These are phyloP conservation scores for Corylus americana DNA, from an alignment of 306 rosid genomes.

Conservation along the genomic window DNA sequence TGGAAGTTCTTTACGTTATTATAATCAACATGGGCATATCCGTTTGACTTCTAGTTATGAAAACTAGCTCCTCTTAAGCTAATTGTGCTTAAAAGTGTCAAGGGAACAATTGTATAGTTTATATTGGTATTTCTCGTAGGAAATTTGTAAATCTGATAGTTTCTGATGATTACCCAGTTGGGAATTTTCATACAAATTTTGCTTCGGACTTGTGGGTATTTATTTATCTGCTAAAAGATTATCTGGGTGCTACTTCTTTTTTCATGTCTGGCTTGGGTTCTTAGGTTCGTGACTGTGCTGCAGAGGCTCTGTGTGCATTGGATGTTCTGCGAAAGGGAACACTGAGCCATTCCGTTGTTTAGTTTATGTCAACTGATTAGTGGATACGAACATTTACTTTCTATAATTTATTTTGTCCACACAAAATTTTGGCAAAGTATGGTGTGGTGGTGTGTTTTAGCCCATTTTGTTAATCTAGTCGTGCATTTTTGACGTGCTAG, in stretches of 20 bases:
- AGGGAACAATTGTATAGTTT: neutral
- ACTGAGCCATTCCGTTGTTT: neutral
- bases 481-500: neutral
- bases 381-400: neutral
- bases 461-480: neutral
- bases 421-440: neutral
- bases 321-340: neutral
- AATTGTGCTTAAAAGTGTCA: slow-evolving; percentile 6
- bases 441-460: neutral
- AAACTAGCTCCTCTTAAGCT: slow-evolving; percentile 19
- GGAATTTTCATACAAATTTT: too few species aligned
- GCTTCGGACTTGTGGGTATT: neutral
- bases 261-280: neutral
- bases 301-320: neutral
- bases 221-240: neutral
- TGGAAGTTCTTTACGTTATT: neutral
- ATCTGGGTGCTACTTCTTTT: neutral
- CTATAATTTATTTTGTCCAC: neutral
- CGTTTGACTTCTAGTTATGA: slow-evolving; percentile 15
- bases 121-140: slow-evolving; percentile 6
- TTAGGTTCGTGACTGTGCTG: neutral
- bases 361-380: neutral
- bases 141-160: slow-evolving; percentile 2
- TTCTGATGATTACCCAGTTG: neutral
- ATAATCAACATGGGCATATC: slow-evolving; percentile 6